Base-by-base conservation (phyloP, 2,329 filamentous ascomycete species). In the Diaporthe velutina region DNA sequence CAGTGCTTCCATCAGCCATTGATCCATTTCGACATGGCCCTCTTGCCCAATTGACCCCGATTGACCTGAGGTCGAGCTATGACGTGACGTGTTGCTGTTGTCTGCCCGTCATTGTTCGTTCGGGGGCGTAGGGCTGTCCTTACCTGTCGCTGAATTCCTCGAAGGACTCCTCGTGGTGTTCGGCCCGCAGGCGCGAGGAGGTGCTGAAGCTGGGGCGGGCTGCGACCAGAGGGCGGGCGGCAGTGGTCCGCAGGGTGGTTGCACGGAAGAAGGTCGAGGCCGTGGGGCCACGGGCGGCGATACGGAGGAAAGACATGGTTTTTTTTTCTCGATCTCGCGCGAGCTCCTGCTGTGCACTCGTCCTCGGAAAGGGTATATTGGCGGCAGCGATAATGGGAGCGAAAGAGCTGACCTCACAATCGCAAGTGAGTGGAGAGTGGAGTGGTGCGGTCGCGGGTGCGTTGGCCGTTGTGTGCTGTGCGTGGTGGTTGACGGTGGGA, bases 131-230 rank as follows among this genome's bases (percentile, higher is more conserved):
- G 45, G 68, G 28, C 19, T 9, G 66, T 82, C 82, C 90, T 87
- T 94, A 99, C 97, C 97, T 96, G 82, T 95, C 94, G 87, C 94
- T 95, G 88, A 99, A 99, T 89, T 98, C 96, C 90, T 99, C 97
- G 82, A 98, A 99, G 82, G 94, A 98, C 92, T 99, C 97, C 87
- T 99, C 97, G 83, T 93, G 91, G 86, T 98, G 94, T 83, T 90
- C 87, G 83, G 85, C 84, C 80, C 86, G 87, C 83, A 88, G 85
- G 82, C 88, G 83, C 80, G 86, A 83, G 77, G 88, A 89, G 83
- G 91, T 93, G 89, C 90, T 93, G 88, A 93, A 93, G 87, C 83
- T 87, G 82, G 83, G 85, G 80, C 82, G 81, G 76, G 85, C 83
- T 81, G 88, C 86, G 81, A 87, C 86, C 81, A 87, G 68, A 45